Base-by-base conservation (phyloP, 2,329 filamentous ascomycete species). In the Penicillium sp. region DNA sequence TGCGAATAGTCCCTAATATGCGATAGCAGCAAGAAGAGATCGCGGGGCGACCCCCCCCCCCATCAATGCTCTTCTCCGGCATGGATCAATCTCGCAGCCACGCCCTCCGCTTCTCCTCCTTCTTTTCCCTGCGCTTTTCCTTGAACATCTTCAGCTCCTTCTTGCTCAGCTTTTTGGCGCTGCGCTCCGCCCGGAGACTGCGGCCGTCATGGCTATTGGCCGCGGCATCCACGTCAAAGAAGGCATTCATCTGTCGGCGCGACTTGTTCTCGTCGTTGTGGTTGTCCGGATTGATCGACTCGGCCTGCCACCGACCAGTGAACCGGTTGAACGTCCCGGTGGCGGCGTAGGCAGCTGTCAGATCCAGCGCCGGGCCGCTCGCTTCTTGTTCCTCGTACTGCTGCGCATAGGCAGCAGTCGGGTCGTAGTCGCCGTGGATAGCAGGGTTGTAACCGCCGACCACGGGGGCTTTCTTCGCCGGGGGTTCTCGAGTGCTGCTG, bases 381-480 rank as follows among this genome's bases (percentile, higher is more conserved):
- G 33, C 4, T 2, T 49, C 40, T 7, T 27, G 52, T 5, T 65
- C 65, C 27, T 67, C 65, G 30, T 75, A 63, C 31, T 74, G 71
- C 60, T 86, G 78, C 8, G 93, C 91, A 63, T 98, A 98, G 72
- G 89, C 86, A n/a, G 93, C 91, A 45, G 84, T 93, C 3, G 90
- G 89, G 58, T 98, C 93, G 72, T 96, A 98, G 70, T 90, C 86
- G 54, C 93, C 93, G 64, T 98, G 93, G 31, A 98, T 91, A 16
- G 88, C 86, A 1, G 93, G 93, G 62, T 97, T 95, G 71, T 98
- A 98, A 46, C 91, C 89, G 43, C 84, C 83, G 8, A 57, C 48
- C 4, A 76, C 78, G 15, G 78, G 69, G 39, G 68, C 52, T 52
- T 61, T 61, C 46, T 54, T 53, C 32, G 58, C 45, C 21, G 52